These are phyloP conservation scores for Linum usitatissimum DNA, from an alignment of 345 rosid genomes.

Conservation along the genomic window DNA sequence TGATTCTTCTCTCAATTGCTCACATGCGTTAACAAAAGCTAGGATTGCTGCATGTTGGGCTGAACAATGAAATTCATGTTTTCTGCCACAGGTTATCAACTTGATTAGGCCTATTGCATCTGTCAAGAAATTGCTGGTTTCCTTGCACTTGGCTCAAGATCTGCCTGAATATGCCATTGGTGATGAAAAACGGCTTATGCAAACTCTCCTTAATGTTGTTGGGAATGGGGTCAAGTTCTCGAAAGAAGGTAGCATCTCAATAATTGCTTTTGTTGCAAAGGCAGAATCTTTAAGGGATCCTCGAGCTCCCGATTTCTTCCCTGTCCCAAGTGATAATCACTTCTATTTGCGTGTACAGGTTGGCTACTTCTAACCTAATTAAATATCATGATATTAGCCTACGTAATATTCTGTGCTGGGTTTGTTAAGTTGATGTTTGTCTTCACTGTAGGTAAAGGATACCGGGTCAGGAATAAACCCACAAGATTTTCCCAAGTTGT, in stretches of 20 bases:
- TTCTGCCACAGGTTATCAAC: slow-evolving; percentile 53
- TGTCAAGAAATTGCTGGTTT: slow-evolving; percentile 59
- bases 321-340: slow-evolving; percentile 53
- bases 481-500: slow-evolving; percentile 74
- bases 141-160: slow-evolving; percentile 74
- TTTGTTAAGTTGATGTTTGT: slow-evolving; percentile 5
- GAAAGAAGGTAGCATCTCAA: slow-evolving; percentile 65
- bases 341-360: slow-evolving; percentile 93
- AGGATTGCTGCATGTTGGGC: background rate
- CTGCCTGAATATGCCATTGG: slow-evolving; percentile 78
- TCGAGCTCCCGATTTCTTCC: slow-evolving; percentile 57
- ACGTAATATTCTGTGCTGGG: slow-evolving; percentile 1
- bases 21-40: background rate
- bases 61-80: slow-evolving; percentile 11
- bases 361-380: slow-evolving; percentile 18
- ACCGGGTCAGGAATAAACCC: slow-evolving; percentile 75
- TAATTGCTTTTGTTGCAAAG: slow-evolving; percentile 68
- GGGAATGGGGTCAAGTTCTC: slow-evolving; percentile 98
- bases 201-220: slow-evolving; percentile 68
- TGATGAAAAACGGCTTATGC: slow-evolving; percentile 90
- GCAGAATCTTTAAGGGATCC: slow-evolving; percentile 48
- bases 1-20: background rate
- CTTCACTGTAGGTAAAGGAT: slow-evolving; percentile 67
- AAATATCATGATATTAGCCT: background rate
- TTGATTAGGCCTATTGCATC: slow-evolving; percentile 87